Evolutionary conservation across 805 yeast genomes (phyloP).

Genomic region (Metschnikowia shivogae): DNA sequence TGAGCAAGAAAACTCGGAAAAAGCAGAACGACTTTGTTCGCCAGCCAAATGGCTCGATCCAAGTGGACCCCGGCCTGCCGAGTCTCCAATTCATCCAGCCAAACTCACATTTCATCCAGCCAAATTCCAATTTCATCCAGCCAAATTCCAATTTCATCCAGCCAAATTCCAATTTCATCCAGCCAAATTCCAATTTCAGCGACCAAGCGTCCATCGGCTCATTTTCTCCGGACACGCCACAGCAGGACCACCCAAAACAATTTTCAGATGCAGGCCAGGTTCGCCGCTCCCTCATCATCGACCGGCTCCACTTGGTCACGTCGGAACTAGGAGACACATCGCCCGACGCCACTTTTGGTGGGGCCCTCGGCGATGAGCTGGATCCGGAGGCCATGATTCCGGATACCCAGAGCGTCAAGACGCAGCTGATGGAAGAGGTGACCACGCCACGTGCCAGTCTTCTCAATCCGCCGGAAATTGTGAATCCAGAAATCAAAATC

Average conservation of each 20-base stretch:
- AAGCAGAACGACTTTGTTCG: neutral
- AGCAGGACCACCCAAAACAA: slow-evolving; percentile 8
- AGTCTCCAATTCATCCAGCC: neutral
- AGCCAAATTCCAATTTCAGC: neutral
- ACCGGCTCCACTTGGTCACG: slow-evolving; percentile 36
- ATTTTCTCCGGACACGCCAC: slow-evolving; percentile 37
- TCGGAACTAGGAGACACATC: slow-evolving; percentile 22
- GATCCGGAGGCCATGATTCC: slow-evolving; percentile 4
- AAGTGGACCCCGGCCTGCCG: neutral
- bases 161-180: neutral
- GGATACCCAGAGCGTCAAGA: slow-evolving; percentile 5
- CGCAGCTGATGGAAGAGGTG: slow-evolving; percentile 14
- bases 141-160: neutral
- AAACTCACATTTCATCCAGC: neutral
- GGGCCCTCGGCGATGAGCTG: slow-evolving; percentile 3
- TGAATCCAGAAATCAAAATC: neutral
- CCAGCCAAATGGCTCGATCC: neutral
- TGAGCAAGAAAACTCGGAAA: slow-evolving; percentile 21
- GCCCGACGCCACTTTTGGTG: slow-evolving; percentile 8
- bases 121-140: neutral
- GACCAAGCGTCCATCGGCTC: slow-evolving; percentile 34
- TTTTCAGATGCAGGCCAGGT: slow-evolving; percentile 7
- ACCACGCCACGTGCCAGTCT: slow-evolving; percentile 37
- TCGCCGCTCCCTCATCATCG: slow-evolving; percentile 36
- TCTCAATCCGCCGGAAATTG: slow-evolving; percentile 1